Evolutionary conservation across 805 yeast species (phyloP), one percentile per base, ranked within the genome.

Genomic region (Clavispora fructus): DNA sequence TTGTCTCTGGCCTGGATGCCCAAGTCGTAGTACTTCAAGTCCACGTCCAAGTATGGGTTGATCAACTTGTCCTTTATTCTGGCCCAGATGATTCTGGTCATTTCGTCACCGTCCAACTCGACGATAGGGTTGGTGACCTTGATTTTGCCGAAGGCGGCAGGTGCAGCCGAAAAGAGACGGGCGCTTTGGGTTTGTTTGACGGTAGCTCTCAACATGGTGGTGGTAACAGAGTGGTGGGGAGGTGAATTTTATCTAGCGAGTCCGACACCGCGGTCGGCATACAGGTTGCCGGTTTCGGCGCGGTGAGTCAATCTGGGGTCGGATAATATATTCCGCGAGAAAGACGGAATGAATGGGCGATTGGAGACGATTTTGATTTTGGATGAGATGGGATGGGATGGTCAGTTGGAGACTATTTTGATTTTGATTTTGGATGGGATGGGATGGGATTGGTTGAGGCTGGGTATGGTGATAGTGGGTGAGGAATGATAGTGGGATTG

Each of bases 31-130:
- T 92, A 92, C 67, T 89, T 85, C 65, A 92, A 78, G 61, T 92
- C 95, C 43, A 92, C 77, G 59, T 92, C 87, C 60, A 92, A 72
- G 67, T 81, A 91, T 27, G 98, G 98, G 43, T 77, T 70, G 61
- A 92, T 82, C 67, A 92, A 78, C 69, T 88, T 80, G 55, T 88
- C 92, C 66, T 85, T 87, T 70, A 92, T 92, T 59, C 83, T 68
- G 57, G 87, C 78, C 98, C 98, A 92, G 74, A 92, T 92, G 67
- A 92, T 89, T 64, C 97, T 79, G 63, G 98, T 92, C 87, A 86
- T 88, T 71, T 92, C 98, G 68, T 92, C 98, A 53, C 98, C 98
- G 60, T 92, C 98, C 86, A 92, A 81, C 67, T 92, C 98, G 53
- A 92, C 98, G 57, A 92, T 80, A 54, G 98, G 98, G 60, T 79